These are phyloP conservation scores for Pestalotiopsis sp. DNA, from an alignment of 2,329 filamentous ascomycete genomes.

Conservation along the genomic window DNA sequence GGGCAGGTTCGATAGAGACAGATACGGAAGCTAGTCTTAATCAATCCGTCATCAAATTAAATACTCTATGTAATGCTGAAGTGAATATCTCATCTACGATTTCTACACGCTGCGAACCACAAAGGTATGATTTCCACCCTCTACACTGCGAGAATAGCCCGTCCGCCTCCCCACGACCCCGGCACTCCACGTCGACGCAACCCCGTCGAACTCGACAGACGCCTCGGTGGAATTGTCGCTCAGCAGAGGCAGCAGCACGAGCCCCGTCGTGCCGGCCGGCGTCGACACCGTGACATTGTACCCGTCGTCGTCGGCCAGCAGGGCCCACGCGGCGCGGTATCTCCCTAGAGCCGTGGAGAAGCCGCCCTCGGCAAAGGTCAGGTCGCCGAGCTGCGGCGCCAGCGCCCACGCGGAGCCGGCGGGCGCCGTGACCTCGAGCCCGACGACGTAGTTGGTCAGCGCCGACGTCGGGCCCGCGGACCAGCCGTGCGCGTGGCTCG, in stretches of 20 bases:
- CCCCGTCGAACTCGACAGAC: constrained; percentile 1
- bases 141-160: neutral
- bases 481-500: constrained; percentile 55
- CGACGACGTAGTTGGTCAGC: constrained; percentile 45
- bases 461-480: constrained; percentile 49
- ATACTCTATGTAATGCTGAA: too few relatives aligned
- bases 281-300: constrained; percentile 11
- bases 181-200: neutral
- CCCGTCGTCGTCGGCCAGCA: neutral
- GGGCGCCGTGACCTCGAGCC: constrained; percentile 39
- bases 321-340: constrained; percentile 36
- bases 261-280: neutral
- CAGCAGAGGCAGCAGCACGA: constrained; percentile 6
- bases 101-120: neutral
- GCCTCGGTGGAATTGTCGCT: neutral
- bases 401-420: constrained; percentile 39
- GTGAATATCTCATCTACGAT: too few relatives aligned
- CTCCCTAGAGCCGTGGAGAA: constrained; percentile 41
- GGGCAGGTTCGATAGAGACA: too few relatives aligned
- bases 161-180: neutral
- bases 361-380: constrained; percentile 40
- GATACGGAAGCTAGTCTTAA: too few relatives aligned
- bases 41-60: too few relatives aligned
- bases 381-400: constrained; percentile 42
- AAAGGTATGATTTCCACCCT: constrained; percentile 11